These are phyloP conservation scores for Entoloma clypeatum DNA, from an alignment of 1,284 basidiomycete species.

Conservation along the genomic window DNA sequence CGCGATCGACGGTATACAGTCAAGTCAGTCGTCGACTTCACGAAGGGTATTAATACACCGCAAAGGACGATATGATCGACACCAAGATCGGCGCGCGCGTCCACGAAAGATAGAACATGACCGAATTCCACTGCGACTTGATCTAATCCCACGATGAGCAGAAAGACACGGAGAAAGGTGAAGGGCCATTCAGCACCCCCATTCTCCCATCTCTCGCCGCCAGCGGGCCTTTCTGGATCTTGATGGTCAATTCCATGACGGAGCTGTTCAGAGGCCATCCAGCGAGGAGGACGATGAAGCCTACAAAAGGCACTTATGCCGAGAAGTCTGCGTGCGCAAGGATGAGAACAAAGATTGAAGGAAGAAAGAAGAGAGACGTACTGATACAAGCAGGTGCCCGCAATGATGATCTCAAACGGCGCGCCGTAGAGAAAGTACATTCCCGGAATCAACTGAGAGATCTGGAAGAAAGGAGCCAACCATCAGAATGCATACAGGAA, in stretches of 20 bases:
- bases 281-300: constrained; percentile 72
- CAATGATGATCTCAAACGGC: constrained; percentile 81
- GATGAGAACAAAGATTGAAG: constrained; percentile 1
- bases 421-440: constrained; percentile 68
- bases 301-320: constrained; percentile 83
- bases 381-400: constrained; percentile 76
- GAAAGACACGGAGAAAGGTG: not conserved
- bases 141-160: constrained; percentile 24
- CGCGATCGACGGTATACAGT: constrained; percentile 51
- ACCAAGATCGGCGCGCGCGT: constrained; percentile 63
- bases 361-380: constrained; percentile 32
- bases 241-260: constrained; percentile 55
- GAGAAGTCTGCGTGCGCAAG: constrained; percentile 51
- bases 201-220: constrained; percentile 82
- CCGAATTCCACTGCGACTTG: constrained; percentile 64
- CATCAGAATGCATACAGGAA: constrained; percentile 1
- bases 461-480: constrained; percentile 22
- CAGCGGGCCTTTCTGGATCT: constrained; percentile 72
- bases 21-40: constrained; percentile 5
- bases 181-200: constrained; percentile 66
- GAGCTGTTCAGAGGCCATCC: constrained; percentile 74
- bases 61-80: constrained; percentile 65
- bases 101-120: constrained; percentile 65
- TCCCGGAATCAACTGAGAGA: constrained; percentile 47
- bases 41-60: constrained; percentile 23